Evolutionary conservation across 805 yeast genomes (phyloP), one percentile per base, ranked within the genome.

Genomic region (Zygoascus bituminiphila): DNA sequence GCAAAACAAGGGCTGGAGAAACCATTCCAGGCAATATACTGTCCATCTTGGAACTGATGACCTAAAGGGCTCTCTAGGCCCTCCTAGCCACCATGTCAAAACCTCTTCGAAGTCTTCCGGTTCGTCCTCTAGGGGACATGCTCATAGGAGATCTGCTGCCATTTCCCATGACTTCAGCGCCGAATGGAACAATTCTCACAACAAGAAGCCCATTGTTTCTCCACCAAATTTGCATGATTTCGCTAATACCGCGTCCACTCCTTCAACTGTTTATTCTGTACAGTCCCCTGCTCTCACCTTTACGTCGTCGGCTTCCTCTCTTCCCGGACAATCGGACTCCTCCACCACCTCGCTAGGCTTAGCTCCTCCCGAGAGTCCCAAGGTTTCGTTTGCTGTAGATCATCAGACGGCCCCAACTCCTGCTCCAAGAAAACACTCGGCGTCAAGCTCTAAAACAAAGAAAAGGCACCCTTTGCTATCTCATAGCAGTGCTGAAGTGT

Each of bases 61-160:
- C 33, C 33, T 29, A 29, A 10, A 17, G 43, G 43, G 19, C n/a
- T 22, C 33, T 23, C 35, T n/a, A 5, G 35, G n/a, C 12, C 12
- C 42, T 21, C 21, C 44, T 17, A 19, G 14, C 17, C 22, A 36
- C 10, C 14, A 38, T 22, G 17, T 21, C 14, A 42, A 20, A 20
- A 33, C 41, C n/a, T 29, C 33, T 17, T 24, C 46, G n/a, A 29
- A 35, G 9, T 23, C 50, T 9, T n/a, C n/a, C n/a, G n/a, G n/a
- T n/a, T 42, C 53, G 29, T 25, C 44, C 20, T 43, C 46, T 22
- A 44, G 49, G 14, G 43, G 48, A 24, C 96, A 88, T 65, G 77
- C 85, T 41, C 96, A 88, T 59, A 77, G 86, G 58, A 70, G 96
- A 46, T 87, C 95, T 0, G 88, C 91, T 20, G 95, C 95, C 0